Conservation (phyloP, 495 filamentous ascomycete genomes). For the Talaromyces trachyspermus region DNA sequence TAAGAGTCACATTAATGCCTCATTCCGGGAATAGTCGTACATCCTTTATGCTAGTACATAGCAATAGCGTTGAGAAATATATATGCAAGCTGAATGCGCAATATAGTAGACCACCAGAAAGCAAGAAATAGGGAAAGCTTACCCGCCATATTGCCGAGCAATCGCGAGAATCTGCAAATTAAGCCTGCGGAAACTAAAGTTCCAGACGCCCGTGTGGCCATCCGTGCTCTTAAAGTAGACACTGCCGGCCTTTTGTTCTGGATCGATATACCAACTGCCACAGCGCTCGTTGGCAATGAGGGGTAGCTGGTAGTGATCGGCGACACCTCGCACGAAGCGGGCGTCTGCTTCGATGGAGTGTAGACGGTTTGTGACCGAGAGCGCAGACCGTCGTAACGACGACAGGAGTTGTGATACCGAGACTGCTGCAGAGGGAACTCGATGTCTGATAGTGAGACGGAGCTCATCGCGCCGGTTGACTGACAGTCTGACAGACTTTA, state of each 20-base stretch:
- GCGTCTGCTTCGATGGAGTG: conserved; percentile 63
- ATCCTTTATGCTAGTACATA: too few relatives aligned
- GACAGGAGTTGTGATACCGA: conserved; percentile 40
- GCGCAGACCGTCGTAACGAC: conserved; percentile 63
- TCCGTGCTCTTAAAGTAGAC: conserved; percentile 98
- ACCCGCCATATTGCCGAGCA: conserved; percentile 61
- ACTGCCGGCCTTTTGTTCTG: conserved; percentile 54
- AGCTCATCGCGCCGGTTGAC: conserved; percentile 10
- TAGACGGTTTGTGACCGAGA: conserved; percentile 74
- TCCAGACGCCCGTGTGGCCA: conserved; percentile 84
- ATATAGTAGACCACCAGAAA: conserved; percentile 1
- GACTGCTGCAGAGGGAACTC: conserved; percentile 40
- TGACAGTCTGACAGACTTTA: too few relatives aligned
- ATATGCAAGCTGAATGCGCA: too few relatives aligned
- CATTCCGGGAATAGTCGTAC: neutral
- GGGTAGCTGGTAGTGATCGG: conserved; percentile 51
- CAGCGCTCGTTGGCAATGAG: conserved; percentile 91
- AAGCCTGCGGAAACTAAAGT: conserved; percentile 73
- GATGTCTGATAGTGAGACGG: conserved; percentile 30
- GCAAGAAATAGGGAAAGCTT: conserved; percentile 18
- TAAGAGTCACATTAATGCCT: conserved; percentile 4
- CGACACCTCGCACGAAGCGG: conserved; percentile 53
- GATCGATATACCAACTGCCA: conserved; percentile 90
- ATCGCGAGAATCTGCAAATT: conserved; percentile 69
- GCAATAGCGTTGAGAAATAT: too few relatives aligned